Base-by-base conservation (phyloP, 2,329 filamentous ascomycete species). In the Dactylellina drechsleri region DNA sequence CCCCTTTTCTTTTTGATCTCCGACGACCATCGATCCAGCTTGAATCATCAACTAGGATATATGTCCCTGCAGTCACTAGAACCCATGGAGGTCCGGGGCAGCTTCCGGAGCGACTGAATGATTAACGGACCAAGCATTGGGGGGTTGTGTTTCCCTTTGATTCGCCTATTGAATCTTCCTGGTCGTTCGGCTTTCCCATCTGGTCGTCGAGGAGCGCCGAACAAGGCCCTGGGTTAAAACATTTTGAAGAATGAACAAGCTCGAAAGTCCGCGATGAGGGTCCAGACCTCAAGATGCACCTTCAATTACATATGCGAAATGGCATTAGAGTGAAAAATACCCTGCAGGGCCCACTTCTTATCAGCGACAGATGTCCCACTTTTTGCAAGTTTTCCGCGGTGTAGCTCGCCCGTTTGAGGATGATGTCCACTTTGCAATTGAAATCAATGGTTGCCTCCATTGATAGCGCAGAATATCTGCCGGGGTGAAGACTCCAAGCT, bases 171-270 rank as follows among this genome's bases (percentile, higher is more conserved):
- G 50, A 49, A 67, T 15, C 45, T 47, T 66, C 52, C 56, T 50
- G 62, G 59, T 64, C 70, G 56, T 53, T 40, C 31, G 49, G 16
- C 52, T 72, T 74, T 43, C 62, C 57, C 62, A 67, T 74, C 64
- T 74, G 57, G 70, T 60, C 40, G 28, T n/a, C 41, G 50, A 71
- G 50, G 66, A 71, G 66, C 66, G 59, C 70, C 57, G 62, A 62
- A 74, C n/a, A 52, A n/a, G 5, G 7, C 4, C 18, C n/a, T 52
- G 41, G 58, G 59, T 31, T 36, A 36, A 36, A 36, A 36, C 31
- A 36, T 36, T 36, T 10, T 36, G 31, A 36, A 36, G 31, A 8
- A 36, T 36, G 31, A 36, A 10, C 31, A 10, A 36, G 31, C 31
- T 36, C 31, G 6, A 36, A 36, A 36, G 31, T 36, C 31, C 31